Base-by-base conservation (phyloP, 2,329 filamentous ascomycete genomes). In the Pseudocercospora vitis region DNA sequence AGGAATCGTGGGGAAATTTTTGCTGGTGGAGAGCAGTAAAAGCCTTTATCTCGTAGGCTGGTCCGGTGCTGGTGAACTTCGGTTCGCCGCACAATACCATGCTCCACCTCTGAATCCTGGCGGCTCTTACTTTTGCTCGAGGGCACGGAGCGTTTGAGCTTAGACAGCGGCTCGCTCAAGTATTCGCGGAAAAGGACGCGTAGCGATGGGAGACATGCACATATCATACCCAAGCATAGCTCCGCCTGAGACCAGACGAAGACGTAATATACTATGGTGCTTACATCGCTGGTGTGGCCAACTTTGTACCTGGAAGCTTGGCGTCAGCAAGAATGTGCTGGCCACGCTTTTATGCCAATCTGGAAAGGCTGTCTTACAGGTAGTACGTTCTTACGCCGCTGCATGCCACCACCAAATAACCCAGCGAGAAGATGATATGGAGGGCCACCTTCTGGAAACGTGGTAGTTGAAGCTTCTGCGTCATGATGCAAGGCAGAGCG, bases 151-250 rank as follows among this genome's bases (percentile, higher is more conserved):
- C 57, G 52, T 14, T 51, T 59, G 33, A 54, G 50, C 23, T 56
- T 48, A 14, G 42, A 33, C 9, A 62, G 29, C 18, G 56, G 52
- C 18, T 26, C 48, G 37, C 59, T 64, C 47, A 75, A 66, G 60
- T 74, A 75, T 14, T 66, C 68, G n/a, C 65, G 64, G 65, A 76
- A 74, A 58, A 76, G 72, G 14, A 73, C 67, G 24, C 75, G 74
- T 19, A 77, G 64, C 1, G 75, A 72, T 1, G 74, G 74, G 0
- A 71, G 72, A 1, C 69, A 72, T 2, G 73, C 71, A 52, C 73
- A 76, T 32, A 76, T 70, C 9, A 76, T 68, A 11, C 66, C 73
- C 1, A 77, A 63, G 35, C 72, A 65, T 3, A 72, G 68, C 59
- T 76, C 74, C 1, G 74, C 57, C 6, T 68, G 67, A 3, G 74